phyloP scores from a whole-genome alignment of 345 rosid genomes.

The Combretum micranthum region DNA sequence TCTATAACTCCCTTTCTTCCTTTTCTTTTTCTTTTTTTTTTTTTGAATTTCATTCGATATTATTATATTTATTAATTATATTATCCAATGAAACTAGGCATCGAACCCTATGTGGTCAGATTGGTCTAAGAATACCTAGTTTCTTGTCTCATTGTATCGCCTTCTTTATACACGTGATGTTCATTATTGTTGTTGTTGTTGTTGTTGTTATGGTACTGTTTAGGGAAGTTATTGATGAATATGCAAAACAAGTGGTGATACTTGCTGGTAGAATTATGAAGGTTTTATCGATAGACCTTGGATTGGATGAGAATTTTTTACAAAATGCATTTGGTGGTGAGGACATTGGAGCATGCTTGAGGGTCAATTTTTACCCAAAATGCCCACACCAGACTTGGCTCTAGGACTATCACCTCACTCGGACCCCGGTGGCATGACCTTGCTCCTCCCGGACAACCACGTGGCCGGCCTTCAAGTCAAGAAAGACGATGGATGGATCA shows the following conservation, averaged over 20 bases:
- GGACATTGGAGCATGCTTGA: conserved; percentile 60
- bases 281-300: conserved; percentile 61
- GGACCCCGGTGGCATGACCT: conserved; percentile 88
- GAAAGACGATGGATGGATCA: conserved; percentile 54
- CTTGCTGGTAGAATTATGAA: conserved; percentile 63
- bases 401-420: conserved; percentile 88
- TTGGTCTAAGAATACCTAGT: neutral
- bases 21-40: too few species aligned
- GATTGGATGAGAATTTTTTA: conserved; percentile 39
- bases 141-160: too few species aligned
- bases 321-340: conserved; percentile 77
- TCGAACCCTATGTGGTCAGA: too few species aligned
- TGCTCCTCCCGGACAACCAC: conserved; percentile 66
- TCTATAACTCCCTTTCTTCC: neutral
- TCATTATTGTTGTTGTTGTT: neutral
- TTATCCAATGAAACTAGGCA: too few species aligned
- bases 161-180: too few species aligned
- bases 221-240: conserved; percentile 74
- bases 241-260: conserved; percentile 49
- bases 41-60: too few species aligned
- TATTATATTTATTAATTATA: too few species aligned
- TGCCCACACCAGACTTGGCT: conserved; percentile 90
- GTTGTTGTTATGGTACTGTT: neutral
- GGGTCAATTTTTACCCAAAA: conserved; percentile 84
- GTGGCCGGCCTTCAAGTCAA: conserved; percentile 85